Percentiles rank a stretch among this genome's conserved stretches.
phyloP scores from a whole-genome alignment of 202 grass and related monocot genomes.

The Bolboschoenoplectus hybrid region DNA sequence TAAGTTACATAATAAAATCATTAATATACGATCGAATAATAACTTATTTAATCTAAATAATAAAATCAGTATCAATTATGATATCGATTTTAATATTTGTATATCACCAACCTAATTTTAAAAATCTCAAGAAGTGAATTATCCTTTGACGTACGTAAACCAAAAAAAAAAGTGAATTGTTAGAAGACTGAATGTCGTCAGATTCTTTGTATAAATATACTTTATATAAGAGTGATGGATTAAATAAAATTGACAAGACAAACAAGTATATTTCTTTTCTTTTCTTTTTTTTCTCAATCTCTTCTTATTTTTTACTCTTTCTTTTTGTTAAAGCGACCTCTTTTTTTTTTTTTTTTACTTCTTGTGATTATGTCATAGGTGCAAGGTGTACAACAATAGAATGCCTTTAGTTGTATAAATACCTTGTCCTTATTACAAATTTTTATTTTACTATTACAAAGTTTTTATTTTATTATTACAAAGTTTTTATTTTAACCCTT shows the following conservation, averaged over 20 bases:
- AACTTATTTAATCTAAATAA: too few relatives aligned
- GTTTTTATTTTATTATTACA: too few relatives aligned
- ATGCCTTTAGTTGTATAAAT: neutral
- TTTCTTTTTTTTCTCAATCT: neutral
- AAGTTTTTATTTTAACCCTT: too few relatives aligned
- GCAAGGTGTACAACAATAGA: neutral
- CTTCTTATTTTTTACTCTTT: neutral
- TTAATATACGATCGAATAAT: too few relatives aligned
- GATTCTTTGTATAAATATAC: too few relatives aligned
- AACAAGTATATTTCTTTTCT: conserved; percentile 26
- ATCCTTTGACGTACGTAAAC: neutral
- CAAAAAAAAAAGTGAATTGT: neutral
- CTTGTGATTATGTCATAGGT: neutral
- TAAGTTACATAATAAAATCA: too few relatives aligned
- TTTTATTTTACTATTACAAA: too few relatives aligned
- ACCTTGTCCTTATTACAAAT: neutral
- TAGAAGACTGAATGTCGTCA: neutral
- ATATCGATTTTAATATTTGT: too few relatives aligned
- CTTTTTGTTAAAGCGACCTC: conserved; percentile 26
- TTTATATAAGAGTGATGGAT: too few relatives aligned
- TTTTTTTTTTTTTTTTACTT: neutral
- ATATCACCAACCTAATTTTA: neutral
- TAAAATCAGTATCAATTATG: too few relatives aligned
- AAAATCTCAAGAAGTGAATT: neutral
- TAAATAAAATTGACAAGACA: conserved; percentile 1